A percentile compares a stretch with the other conserved stretches of the same genome.
Evolutionary conservation across 441 rosid species (phyloP).

Genomic region (Biscutella auriculata): DNA sequence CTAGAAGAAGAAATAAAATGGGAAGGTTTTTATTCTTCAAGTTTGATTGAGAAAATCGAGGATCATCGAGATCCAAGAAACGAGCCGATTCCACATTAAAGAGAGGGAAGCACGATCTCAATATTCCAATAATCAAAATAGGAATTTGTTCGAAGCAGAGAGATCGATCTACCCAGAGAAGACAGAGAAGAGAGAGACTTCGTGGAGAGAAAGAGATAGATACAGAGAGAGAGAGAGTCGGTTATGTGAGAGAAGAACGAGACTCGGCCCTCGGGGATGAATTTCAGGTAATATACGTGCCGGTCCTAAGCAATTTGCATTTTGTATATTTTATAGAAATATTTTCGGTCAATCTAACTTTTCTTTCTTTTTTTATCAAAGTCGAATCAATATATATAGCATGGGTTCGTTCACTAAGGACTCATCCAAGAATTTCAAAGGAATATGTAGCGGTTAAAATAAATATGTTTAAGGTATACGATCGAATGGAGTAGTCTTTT

Average conservation of each 20-base stretch:
- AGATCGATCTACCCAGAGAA: constrained; percentile 20
- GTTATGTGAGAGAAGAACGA: constrained; percentile 1
- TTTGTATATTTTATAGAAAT: too few species aligned
- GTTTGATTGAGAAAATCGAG: constrained; percentile 17
- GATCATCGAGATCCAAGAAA: constrained; percentile 29
- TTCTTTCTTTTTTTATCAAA: too few species aligned
- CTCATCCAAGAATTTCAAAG: too few species aligned
- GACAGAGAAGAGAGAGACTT: constrained; percentile 6
- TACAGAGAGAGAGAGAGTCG: constrained; percentile 9
- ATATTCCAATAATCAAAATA: background rate
- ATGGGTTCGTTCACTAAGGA: too few species aligned
- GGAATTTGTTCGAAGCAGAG: constrained; percentile 15
- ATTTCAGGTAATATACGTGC: constrained; percentile 22
- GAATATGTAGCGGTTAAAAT: too few species aligned
- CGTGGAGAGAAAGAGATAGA: too few species aligned
- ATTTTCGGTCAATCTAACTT: too few species aligned
- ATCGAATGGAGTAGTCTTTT: too few species aligned
- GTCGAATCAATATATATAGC: too few species aligned
- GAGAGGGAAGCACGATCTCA: constrained; percentile 16
- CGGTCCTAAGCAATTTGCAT: constrained; percentile 12
- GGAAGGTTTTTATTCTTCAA: constrained; percentile 8
- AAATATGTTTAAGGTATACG: too few species aligned
- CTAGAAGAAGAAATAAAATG: background rate
- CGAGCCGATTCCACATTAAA: constrained; percentile 19
- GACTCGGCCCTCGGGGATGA: constrained; percentile 6